Conservation (phyloP, 176 grass and related monocot genomes). For the Oryza rufipogon region DNA sequence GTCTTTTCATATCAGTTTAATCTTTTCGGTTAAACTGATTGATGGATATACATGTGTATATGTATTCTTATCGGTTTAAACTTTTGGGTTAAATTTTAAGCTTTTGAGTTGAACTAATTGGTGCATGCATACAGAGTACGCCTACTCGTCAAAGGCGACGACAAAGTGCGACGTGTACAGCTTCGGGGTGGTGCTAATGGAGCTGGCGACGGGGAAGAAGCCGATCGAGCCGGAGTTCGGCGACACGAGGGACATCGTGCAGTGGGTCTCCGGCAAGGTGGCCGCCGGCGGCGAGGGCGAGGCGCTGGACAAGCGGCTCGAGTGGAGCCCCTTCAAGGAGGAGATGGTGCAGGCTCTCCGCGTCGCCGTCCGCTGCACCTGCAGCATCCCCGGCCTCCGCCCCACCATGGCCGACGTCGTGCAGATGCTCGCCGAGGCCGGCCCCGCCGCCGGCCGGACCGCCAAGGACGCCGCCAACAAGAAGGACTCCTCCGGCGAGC, state of each 20-base stretch:
- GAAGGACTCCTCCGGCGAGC: constrained; percentile 11
- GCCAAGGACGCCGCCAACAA: constrained; percentile 34
- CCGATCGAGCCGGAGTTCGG: constrained; percentile 95
- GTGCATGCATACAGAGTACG: constrained; percentile 62
- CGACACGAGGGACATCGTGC: constrained; percentile 79
- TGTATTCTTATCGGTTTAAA: too few species aligned
- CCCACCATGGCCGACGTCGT: constrained; percentile 96
- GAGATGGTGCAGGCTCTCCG: constrained; percentile 82
- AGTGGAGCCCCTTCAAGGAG: constrained; percentile 78
- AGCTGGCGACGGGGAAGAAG: constrained; percentile 85
- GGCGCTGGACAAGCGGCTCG: constrained; percentile 66
- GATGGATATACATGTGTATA: too few species aligned
- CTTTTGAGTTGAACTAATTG: not conserved
- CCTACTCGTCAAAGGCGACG: constrained; percentile 84
- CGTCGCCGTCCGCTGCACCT: constrained; percentile 78
- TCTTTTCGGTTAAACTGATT: too few species aligned
- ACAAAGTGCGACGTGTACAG: constrained; percentile 96
- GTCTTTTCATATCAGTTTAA: too few species aligned
- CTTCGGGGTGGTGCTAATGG: constrained; percentile 90
- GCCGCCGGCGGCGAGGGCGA: constrained; percentile 45
- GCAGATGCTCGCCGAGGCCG: constrained; percentile 74
- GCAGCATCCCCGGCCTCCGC: constrained; percentile 63
- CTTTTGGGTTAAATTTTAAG: too few species aligned
- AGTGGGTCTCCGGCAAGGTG: constrained; percentile 83
- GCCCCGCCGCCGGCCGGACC: constrained; percentile 32